Percentiles rank a stretch among this genome's conserved stretches.
Evolutionary conservation across 257 asterid species (phyloP).

Genomic region (Nicotiana undulata): DNA sequence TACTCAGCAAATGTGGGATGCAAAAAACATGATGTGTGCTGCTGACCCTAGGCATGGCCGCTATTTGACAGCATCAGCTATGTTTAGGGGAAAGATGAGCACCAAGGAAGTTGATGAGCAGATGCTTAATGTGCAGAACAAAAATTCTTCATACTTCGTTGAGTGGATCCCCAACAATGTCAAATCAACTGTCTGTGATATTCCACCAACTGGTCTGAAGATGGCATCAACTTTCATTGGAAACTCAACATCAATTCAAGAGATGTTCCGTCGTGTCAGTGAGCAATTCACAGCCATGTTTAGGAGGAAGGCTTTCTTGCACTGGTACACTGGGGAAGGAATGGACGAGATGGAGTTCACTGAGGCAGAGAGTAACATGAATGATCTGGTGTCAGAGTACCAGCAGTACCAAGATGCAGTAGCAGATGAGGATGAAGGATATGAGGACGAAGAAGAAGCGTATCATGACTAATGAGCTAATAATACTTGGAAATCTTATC

Average conservation of each 20-base stretch:
- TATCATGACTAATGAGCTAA: neutral
- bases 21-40: slow-evolving; percentile 20
- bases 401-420: slow-evolving; percentile 29
- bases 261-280: slow-evolving; percentile 18
- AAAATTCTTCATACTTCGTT: slow-evolving; percentile 17
- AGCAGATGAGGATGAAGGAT: slow-evolving; percentile 27
- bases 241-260: slow-evolving; percentile 14
- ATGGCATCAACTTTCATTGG: slow-evolving; percentile 19
- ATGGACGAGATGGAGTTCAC: slow-evolving; percentile 20
- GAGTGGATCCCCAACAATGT: slow-evolving; percentile 28
- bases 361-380: slow-evolving; percentile 19
- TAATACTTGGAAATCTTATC: neutral
- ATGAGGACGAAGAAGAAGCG: slow-evolving; percentile 21
- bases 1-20: slow-evolving; percentile 21
- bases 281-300: slow-evolving; percentile 19
- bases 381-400: slow-evolving; percentile 26
- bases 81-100: slow-evolving; percentile 18
- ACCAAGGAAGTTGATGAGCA: slow-evolving; percentile 17
- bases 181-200: slow-evolving; percentile 28
- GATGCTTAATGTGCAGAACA: slow-evolving; percentile 22
- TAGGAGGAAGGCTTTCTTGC: slow-evolving; percentile 27
- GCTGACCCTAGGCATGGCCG: slow-evolving; percentile 17
- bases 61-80: slow-evolving; percentile 14
- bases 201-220: slow-evolving; percentile 25
- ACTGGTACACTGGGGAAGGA: slow-evolving; percentile 16